Base-by-base conservation (phyloP, 2,329 filamentous ascomycete genomes). In the Sodiomyces alkalinus region DNA sequence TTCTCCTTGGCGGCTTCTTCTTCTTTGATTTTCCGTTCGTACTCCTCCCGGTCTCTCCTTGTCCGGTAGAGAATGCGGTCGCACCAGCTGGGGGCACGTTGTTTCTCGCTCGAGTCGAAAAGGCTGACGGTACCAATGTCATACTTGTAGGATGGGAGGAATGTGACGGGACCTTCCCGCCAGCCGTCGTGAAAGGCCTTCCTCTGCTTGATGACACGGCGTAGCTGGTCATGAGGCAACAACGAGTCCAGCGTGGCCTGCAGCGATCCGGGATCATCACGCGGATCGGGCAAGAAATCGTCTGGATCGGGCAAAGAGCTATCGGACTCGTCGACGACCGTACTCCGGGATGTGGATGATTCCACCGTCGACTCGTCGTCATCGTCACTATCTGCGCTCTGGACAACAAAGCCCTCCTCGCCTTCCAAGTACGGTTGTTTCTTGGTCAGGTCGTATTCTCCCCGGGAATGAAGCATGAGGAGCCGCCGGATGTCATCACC, bases 141-240 rank as follows among this genome's bases (percentile, higher is more conserved):
- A 41, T 98, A 98, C 51, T 98, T 98, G 53, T 98, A 98, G 0
- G 90, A 92, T 2, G 90, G 90, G 11, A 96, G 50, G 44, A 98
- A 98, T 1, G 71, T 71, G 31, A 98, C 86, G 1, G 73, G 64
- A 0, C 86, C 90, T 59, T 98, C 90, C 28, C 68, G 67, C 86
- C 90, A 98, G 1, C 86, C 87, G 36, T 93, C 81, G 34, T 92
- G 72, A 36, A 98, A 92, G 0, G 75, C 74, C 46, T 80, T 90
- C n/a, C 72, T 68, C 21, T 71, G 57, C 38, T 67, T 72, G 41
- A 92, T 85, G 33, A 82, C 69, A 32, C 74, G 67, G 4, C 62
- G 66, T 4, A 98, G 64, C 49, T 98, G 86, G 41, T 98, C 90
- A 43, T 96, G 87, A 0, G 83, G 78, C 2, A 98, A 55, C 3